Evolutionary conservation across 2,329 filamentous ascomycete genomes (phyloP), one percentile per base, ranked within the genome.

Genomic region (Beauveria pseudobassiana): DNA sequence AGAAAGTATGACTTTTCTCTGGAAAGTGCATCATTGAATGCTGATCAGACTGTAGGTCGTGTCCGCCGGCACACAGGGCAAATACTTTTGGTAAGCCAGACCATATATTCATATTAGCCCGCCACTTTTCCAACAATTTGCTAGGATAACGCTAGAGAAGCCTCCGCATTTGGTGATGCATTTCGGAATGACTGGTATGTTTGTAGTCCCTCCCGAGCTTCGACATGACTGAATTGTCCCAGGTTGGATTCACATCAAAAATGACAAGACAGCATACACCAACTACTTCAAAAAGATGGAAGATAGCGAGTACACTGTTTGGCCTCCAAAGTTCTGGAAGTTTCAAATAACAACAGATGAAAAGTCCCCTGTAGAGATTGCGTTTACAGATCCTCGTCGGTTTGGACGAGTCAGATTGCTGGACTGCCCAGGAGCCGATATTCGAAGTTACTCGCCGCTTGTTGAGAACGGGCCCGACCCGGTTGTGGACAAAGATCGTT

Each of bases 381-480:
- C 93, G 1, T 98, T 96, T 72, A 88, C 92, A 1, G 95, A 99
- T 72, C 77, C 88, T 3, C 84, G 95, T 53, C 81, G 95, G 30
- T 84, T 99, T 65, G 88, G 83, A 18, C 83, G 93, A 53, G 85
- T 98, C 48, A 81, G 93, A 14, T 80, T 98, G 14, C 86, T 99
- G 5, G 85, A 97, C 73, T 96, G 89, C 65, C 84, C 86, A 3
- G 93, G 83, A 0, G 81, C 85, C 2, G 81, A 90, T 40, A 96
- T 98, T 68, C 80, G 93, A 59, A 82, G 88, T 22, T 77, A 88
- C 63, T 87, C 86, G 0, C 95, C 95, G 0, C 78, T 99, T 3
- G 89, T 90, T 42, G 91, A 96, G 72, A 97, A 98, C 69, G 95
- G 95, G 0, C 93, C 95, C 0, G 95, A 99, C 75, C 95, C 95